Base-by-base conservation (phyloP, 2,329 filamentous ascomycete species). In the Boeremia lycopersici region DNA sequence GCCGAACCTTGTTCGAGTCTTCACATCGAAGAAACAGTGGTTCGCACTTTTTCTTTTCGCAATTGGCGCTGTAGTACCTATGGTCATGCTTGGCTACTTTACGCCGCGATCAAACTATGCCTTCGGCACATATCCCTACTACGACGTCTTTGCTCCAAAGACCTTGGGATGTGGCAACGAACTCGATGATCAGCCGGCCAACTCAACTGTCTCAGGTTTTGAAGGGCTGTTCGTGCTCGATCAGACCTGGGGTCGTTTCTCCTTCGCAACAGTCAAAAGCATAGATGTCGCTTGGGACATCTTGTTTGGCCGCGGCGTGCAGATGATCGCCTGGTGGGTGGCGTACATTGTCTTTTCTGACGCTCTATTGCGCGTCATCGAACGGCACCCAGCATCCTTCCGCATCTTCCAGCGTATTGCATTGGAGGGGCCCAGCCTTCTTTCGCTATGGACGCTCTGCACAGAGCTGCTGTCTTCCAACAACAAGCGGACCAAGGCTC, bases 231-330 rank as follows among this genome's bases (percentile, higher is more conserved):
- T 73, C 30, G 61, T 68, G 13, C 57, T 74, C 5, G 71, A 72
- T 47, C 25, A 34, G 3, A 66, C 62, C 0, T 67, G 53, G 29
- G 71, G 70, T 0, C 40, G 29, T 0, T 67, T 69, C 17, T 46
- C 65, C 0, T 76, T 76, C 42, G 58, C 67, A 9, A 61, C 63
- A 9, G 74, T 63, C 12, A 76, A 76, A 44, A 56, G 67, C 2
- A 68, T 76, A n/a, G 73, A 75, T 45, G 64, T 73, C 6, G 45
- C 56, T 1, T 76, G 73, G 73, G 74, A 76, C 48, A 56, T 75
- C 9, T 26, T 67, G 2, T 43, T 76, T 11, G 73, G 70, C 2
- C 61, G 72, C 8, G 72, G 73, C 6, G 64, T 61, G 2, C 74
- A 76, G 46, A 26, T 70, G 1, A 8, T 73, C 2, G 65, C 72